Percentiles rank a stretch among this genome's conserved stretches.
phyloP scores from a whole-genome alignment of 257 asterid genomes.

The Gentiana straminea region DNA sequence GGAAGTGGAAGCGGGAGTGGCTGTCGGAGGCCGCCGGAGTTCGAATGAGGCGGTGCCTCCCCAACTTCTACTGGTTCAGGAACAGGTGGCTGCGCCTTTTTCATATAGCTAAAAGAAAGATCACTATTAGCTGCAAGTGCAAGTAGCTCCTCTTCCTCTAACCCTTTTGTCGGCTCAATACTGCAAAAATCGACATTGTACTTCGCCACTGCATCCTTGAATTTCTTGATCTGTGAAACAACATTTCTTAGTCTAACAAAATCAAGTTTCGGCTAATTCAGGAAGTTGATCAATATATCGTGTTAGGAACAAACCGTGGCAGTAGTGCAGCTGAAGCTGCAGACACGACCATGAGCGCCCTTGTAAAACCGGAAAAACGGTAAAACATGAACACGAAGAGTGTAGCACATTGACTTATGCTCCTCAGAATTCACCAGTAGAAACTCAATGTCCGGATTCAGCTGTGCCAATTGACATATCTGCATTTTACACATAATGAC shows the following conservation, averaged over 20 bases:
- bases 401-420: slow-evolving; percentile 64
- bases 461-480: slow-evolving; percentile 86
- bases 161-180: slow-evolving; percentile 64
- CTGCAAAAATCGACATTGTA: slow-evolving; percentile 51
- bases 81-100: too few species aligned
- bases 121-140: slow-evolving; percentile 32
- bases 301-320: slow-evolving; percentile 56
- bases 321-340: slow-evolving; percentile 94
- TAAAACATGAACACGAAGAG: slow-evolving; percentile 64
- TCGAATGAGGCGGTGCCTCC: too few species aligned
- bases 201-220: slow-evolving; percentile 73
- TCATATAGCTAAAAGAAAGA: too few species aligned
- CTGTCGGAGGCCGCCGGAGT: too few species aligned
- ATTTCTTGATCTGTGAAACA: slow-evolving; percentile 70
- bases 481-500: slow-evolving; percentile 14
- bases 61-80: too few species aligned
- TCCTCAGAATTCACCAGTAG: slow-evolving; percentile 78
- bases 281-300: neutral
- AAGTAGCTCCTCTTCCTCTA: slow-evolving; percentile 61
- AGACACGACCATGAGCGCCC: slow-evolving; percentile 65
- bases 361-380: slow-evolving; percentile 88
- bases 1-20: too few species aligned
- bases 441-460: slow-evolving; percentile 52
- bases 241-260: neutral
- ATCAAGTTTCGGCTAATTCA: neutral